phyloP scores from a whole-genome alignment of 306 rosid species.

The Dryas drummondii region DNA sequence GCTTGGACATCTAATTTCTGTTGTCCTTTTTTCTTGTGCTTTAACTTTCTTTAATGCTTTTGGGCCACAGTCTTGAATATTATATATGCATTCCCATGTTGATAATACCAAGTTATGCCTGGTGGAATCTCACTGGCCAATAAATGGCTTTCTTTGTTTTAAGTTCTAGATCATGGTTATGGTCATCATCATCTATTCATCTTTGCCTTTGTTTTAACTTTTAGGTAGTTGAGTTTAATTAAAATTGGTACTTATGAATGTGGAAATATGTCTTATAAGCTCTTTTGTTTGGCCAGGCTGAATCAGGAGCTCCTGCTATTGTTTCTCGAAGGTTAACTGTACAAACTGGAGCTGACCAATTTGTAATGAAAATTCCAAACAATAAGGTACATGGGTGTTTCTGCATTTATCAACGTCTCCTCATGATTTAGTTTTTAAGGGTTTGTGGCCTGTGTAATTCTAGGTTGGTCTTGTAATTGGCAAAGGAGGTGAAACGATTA shows the following conservation, averaged over 20 bases:
- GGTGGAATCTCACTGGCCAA: neutral
- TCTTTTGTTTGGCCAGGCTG: constrained; percentile 56
- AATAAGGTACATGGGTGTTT: constrained; percentile 61
- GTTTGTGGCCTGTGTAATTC: constrained; percentile 1
- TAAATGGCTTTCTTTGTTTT: neutral
- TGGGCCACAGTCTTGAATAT: neutral
- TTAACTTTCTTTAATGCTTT: neutral
- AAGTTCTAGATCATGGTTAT: neutral
- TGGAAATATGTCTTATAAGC: neutral
- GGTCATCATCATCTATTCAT: neutral
- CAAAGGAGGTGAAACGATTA: constrained; percentile 94
- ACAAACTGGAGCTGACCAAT: constrained; percentile 76
- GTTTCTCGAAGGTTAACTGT: constrained; percentile 65
- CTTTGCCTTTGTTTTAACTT: neutral
- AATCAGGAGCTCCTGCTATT: constrained; percentile 82
- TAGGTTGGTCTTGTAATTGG: constrained; percentile 98
- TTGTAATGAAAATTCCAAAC: constrained; percentile 74
- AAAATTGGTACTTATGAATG: neutral
- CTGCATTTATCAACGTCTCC: neutral
- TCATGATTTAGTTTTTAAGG: constrained; percentile 7
- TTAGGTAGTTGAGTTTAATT: neutral
- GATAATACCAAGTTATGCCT: too few relatives aligned
- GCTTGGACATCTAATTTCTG: neutral
- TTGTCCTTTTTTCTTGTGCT: neutral
- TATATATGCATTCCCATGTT: neutral